Evolutionary conservation across 2,329 filamentous ascomycete species (phyloP).

Genomic region (Aciculosporium take): DNA sequence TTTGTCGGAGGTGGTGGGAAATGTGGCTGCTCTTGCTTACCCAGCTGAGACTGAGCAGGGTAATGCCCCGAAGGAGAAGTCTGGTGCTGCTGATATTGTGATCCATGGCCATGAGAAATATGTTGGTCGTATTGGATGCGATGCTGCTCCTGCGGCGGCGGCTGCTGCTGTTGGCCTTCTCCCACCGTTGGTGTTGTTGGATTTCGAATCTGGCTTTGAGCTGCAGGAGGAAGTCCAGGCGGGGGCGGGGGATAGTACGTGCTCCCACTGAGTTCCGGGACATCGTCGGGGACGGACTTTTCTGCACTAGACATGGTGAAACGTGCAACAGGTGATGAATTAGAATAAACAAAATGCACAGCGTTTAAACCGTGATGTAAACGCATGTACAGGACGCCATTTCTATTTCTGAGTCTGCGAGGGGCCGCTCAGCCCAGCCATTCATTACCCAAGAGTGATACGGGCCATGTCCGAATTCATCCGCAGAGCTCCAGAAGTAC

Average conservation of each 20-base stretch:
- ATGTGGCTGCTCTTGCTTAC: not conserved
- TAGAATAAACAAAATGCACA: no score
- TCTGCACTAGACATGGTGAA: not conserved
- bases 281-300: not conserved
- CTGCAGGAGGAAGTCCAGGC: conserved; percentile 5
- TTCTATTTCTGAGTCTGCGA: no score
- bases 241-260: conserved; percentile 14
- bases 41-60: not conserved
- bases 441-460: no score
- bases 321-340: not conserved
- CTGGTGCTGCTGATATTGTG: conserved; percentile 1
- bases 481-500: no score
- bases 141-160: not conserved
- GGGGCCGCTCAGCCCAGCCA: no score
- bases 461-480: no score
- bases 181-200: not conserved
- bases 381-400: not conserved
- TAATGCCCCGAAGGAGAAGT: no score
- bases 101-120: not conserved
- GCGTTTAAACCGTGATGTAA: not conserved
- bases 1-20: conserved; percentile 13
- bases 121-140: not conserved
- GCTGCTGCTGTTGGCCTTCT: not conserved
- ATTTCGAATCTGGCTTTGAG: not conserved
- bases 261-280: conserved; percentile 7